Conservation (phyloP, 441 rosid species). For the Corymbia citriodora region DNA sequence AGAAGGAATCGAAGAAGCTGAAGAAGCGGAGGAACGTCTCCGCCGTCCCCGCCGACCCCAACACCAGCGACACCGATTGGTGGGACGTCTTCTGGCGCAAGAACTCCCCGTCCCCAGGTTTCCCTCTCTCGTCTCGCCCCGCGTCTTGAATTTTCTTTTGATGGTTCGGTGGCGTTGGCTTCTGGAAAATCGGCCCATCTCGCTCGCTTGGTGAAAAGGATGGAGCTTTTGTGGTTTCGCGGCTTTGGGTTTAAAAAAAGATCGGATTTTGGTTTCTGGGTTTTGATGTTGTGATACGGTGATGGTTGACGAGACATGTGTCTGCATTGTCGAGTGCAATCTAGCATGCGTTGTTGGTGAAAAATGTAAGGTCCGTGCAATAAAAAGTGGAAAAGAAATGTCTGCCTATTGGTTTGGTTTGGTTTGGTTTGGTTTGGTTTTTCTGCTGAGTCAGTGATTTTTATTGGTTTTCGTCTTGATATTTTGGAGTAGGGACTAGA, state of each 20-base stretch:
- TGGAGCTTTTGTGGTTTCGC: background rate
- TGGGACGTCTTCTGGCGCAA: conserved; percentile 81
- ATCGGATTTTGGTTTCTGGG: background rate
- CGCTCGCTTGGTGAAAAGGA: background rate
- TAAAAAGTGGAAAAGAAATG: background rate
- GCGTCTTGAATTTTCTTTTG: background rate
- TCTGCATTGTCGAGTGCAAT: background rate
- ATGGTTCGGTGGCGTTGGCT: background rate
- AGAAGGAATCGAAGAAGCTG: conserved; percentile 47
- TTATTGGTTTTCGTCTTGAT: background rate
- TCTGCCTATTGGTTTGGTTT: background rate
- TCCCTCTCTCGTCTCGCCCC: background rate
- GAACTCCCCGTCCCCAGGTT: conserved; percentile 76
- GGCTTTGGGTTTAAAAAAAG: background rate
- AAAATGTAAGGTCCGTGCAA: background rate
- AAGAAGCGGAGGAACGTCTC: conserved; percentile 41
- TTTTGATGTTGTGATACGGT: background rate
- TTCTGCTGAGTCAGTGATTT: background rate
- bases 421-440: background rate
- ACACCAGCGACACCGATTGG: conserved; percentile 79
- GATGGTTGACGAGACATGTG: background rate
- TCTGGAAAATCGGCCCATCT: background rate
- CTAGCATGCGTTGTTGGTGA: background rate
- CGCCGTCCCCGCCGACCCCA: conserved; percentile 56
- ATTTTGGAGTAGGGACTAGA: background rate